Evolutionary conservation across 2,329 filamentous ascomycete species (phyloP), one percentile per base, ranked within the genome.

Genomic region (Hyphodiscus sp.): DNA sequence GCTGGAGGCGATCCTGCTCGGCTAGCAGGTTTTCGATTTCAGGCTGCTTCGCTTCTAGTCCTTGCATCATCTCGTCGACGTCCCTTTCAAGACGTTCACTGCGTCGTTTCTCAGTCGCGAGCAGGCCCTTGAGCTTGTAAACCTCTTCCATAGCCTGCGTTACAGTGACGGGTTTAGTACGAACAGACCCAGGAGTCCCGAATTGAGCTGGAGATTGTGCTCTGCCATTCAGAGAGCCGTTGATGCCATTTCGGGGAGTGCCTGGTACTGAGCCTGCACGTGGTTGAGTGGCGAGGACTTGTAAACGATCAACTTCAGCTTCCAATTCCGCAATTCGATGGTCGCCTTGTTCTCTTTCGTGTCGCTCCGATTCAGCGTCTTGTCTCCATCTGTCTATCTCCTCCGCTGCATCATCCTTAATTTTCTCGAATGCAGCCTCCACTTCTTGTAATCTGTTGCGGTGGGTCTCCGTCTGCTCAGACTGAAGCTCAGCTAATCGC

Each of bases 11-110:
- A 50, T 89, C 85, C 58, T 91, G 85, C 63, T 97, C 91, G 15
- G 82, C 79, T 47, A 88, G 85, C 18, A 95, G 75, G 61, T 97
- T 91, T 57, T 95, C 85, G 29, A 96, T 82, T 65, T 96, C 91
- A 0, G 94, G 94, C 23, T 86, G 85, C 68, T 89, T 91, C 20
- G 85, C 85, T 68, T 99, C 91, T 41, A 97, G 73, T 54, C 91
- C 86, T 41, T 84, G 80, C 54, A 96, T 82, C 74, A 96, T 89
- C 55, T 94, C 88, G 59, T 96, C 89, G 45, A 97, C 75, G 45
- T 92, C 83, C 41, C 83, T 80, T 18, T 82, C 80, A 11, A 96
- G 81, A 65, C 89, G 83, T 58, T 87, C 82, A 62, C 82, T 90
- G 20, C 84, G 82, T 54, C 87, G 80, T 66, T 85, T 85, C 69